Evolutionary conservation across 805 yeast species (phyloP), one percentile per base, ranked within the genome.

Genomic region (Ogataea saltuana): DNA sequence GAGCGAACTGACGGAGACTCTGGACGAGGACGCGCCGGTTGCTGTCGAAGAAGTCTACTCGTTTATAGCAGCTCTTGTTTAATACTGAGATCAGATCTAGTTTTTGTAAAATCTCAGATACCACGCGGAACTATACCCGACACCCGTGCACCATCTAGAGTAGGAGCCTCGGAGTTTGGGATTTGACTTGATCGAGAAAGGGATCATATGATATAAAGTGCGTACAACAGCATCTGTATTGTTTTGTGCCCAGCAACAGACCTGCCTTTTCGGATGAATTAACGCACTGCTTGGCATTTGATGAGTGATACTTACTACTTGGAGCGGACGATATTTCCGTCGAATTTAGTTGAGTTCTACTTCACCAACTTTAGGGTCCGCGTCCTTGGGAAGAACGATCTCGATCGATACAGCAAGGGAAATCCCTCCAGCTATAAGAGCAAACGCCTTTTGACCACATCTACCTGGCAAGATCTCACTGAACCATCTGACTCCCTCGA

Each of bases 1-100:
- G 15, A 56, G 60, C 3, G 85, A 78, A 45, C 63, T 80, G 31
- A 58, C 61, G 13, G 83, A 80, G 48, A 66, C 74, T 2, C 57
- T 73, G 33, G 78, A 72, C 33, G 76, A 71, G 44, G 75, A 71
- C 48, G 74, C 75, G 4, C 59, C 53, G 12, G 41, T 29, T 5
- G 63, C 53, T 9, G 48, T 54, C 1, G 53, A 54, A 17, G 48
- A 45, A 16, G 39, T 59, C 12, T 53, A 42, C 29, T 27, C 34
- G 4, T 44, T 39, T 29, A 25, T 48, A 6, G 32, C 35, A 13
- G 13, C 48, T 5, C 29, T 29, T 45, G 12, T 33, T 10, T 26
- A 21, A 23, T 21, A 15, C 18, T 9, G 9, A 22, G 16, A 11
- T 4, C 6, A 13, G 4, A 25, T 5, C 13, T 6, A 25, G n/a